A percentile compares a stretch with the other conserved stretches of the same genome.
These are phyloP conservation scores for Moesziomyces aphidis DNA, from an alignment of 1,284 basidiomycete species.

Conservation along the genomic window DNA sequence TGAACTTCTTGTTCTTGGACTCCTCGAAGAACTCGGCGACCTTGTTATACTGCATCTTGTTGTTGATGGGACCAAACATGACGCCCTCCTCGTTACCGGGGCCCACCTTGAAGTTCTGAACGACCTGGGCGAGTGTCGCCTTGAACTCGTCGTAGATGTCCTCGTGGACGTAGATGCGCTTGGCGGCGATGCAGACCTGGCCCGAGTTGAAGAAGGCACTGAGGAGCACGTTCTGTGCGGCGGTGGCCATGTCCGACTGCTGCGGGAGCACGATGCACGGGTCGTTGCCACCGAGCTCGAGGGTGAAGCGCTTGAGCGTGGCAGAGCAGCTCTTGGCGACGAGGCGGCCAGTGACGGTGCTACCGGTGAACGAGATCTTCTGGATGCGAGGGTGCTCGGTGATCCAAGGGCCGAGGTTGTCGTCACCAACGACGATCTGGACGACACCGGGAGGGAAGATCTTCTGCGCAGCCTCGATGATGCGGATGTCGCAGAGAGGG, in stretches of 20 bases:
- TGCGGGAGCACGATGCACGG: conserved; percentile 28
- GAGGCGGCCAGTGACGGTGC: conserved; percentile 37
- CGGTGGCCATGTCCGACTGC: conserved; percentile 24
- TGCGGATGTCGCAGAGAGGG: conserved; percentile 43
- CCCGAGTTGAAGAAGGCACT: conserved; percentile 40
- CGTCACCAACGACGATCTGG: conserved; percentile 45
- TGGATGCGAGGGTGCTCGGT: conserved; percentile 46
- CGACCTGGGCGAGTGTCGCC: conserved; percentile 11
- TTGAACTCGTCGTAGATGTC: conserved; percentile 52
- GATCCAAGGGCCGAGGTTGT: conserved; percentile 40
- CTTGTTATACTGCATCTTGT: conserved; percentile 53
- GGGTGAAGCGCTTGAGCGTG: conserved; percentile 48
- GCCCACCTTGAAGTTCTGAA: conserved; percentile 37
- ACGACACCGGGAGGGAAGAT: conserved; percentile 49
- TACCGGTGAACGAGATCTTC: conserved; percentile 51
- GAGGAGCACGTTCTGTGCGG: conserved; percentile 24
- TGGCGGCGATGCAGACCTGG: conserved; percentile 44
- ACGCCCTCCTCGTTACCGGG: conserved; percentile 31
- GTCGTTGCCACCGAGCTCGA: conserved; percentile 54
- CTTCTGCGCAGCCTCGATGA: conserved; percentile 44
- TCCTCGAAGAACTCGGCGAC: conserved; percentile 49
- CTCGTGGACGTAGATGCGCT: conserved; percentile 53
- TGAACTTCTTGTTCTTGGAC: conserved; percentile 35
- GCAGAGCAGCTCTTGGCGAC: conserved; percentile 45
- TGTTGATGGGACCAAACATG: conserved; percentile 45